phyloP scores from a whole-genome alignment of 73 alveolate species.

The Tetrahymena thermophila region DNA sequence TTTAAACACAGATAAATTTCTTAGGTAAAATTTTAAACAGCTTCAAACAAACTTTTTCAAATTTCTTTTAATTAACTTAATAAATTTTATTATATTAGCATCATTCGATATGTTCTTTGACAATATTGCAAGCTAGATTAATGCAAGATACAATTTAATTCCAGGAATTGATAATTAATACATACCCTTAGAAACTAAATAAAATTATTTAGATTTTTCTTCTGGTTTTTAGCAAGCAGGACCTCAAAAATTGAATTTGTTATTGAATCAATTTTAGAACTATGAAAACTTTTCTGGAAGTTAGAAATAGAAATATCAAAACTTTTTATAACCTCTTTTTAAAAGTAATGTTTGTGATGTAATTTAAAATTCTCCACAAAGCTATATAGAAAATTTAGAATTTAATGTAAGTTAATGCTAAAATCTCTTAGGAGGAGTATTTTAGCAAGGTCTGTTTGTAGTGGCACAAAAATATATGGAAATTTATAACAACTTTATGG shows the following conservation, averaged over 20 bases:
- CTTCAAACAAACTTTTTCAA: neutral
- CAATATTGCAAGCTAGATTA: neutral
- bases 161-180: neutral
- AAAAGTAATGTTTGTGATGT: neutral
- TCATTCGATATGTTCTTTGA: neutral
- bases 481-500: neutral
- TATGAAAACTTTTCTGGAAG: neutral
- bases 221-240: neutral
- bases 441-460: neutral
- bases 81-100: neutral
- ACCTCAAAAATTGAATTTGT: neutral
- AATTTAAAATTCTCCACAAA: neutral
- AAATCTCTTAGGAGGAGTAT: neutral
- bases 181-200: neutral
- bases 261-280: neutral
- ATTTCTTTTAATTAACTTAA: neutral
- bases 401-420: neutral
- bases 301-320: neutral
- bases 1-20: neutral
- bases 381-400: neutral
- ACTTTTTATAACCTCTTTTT: neutral
- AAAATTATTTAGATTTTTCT: neutral
- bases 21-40: neutral
- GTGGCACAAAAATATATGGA: neutral
- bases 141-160: neutral